Base-by-base conservation (phyloP, 2,329 filamentous ascomycete genomes). In the Teratosphaeria nubilosa region DNA sequence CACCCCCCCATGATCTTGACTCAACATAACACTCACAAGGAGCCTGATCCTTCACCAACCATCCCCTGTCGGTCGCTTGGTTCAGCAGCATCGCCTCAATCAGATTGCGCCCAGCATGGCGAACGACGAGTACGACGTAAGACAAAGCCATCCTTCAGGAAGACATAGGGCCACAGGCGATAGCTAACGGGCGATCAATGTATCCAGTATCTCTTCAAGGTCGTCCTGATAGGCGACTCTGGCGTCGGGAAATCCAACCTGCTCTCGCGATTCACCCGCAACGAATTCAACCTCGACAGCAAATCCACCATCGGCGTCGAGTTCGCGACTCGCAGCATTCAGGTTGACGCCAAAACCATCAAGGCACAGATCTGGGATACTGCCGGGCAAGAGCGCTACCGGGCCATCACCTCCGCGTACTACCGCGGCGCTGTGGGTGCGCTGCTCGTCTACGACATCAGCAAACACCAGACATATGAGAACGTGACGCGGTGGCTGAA, bases 291-390 rank as follows among this genome's bases (percentile, higher is more conserved):
- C 80, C 84, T 97, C 66, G 94, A 99, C 79, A 95, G 92, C 76
- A 97, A 99, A 85, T 97, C 94, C 64, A 99, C 94, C 69, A 99
- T 99, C 78, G 94, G 94, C 71, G 94, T 99, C 76, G 94, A 99
- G 79, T 99, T 99, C 75, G 94, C 95, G 70, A 99, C 94, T 68
- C 87, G 94, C 65, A 96, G 91, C 67, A 99, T 99, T 75, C 92
- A 97, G 78, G 94, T 99, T 72, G 94, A 99, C 78, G 88, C 89
- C 73, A 99, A 99, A 84, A 99, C 94, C 64, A 99, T 99, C 86
- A 99, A 99, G 83, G 94, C 94, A 69, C 94, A 99, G 81, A 99
- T 99, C 72, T 99, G 95, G 94, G 94, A 99, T 81, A 99, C 94
- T 60, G 94, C 94, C 66, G 94, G 94, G 67, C 94, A 99, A 80